Conservation (phyloP, 192 early-diverging fungal genomes). For the Phlyctochytrium planicorne region DNA sequence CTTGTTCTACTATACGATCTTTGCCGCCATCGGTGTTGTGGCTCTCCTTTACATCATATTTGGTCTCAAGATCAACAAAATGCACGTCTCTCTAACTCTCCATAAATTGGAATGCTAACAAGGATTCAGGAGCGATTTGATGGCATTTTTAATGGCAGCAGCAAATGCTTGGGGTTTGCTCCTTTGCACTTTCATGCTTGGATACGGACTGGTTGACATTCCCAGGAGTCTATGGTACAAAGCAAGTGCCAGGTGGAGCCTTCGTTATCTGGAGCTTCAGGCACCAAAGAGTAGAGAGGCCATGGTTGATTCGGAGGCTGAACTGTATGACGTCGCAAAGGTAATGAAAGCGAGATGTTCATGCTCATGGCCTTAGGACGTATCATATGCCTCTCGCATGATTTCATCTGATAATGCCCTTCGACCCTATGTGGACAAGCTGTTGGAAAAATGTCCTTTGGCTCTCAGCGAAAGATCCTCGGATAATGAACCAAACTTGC, state of each 20-base stretch:
- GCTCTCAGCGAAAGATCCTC: slow-evolving; percentile 31
- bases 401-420: slow-evolving; percentile 46
- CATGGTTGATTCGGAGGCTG: slow-evolving; percentile 77
- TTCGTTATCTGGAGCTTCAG: slow-evolving; percentile 64
- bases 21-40: slow-evolving; percentile 66
- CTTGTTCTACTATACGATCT: slow-evolving; percentile 74
- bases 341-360: not conserved
- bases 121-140: slow-evolving; percentile 54
- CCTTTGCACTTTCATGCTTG: slow-evolving; percentile 85
- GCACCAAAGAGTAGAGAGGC: slow-evolving; percentile 77
- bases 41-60: slow-evolving; percentile 74
- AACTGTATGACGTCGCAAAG: slow-evolving; percentile 63
- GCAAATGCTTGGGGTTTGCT: slow-evolving; percentile 94
- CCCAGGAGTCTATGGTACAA: slow-evolving; percentile 83
- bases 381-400: not conserved
- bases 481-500: slow-evolving; percentile 16
- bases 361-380: not conserved
- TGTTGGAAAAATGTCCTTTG: slow-evolving; percentile 60
- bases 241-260: slow-evolving; percentile 58
- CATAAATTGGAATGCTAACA: not conserved
- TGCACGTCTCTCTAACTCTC: not conserved
- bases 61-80: slow-evolving; percentile 26
- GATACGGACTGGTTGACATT: slow-evolving; percentile 88
- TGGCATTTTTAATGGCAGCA: slow-evolving; percentile 84
- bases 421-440: slow-evolving; percentile 59